These are phyloP conservation scores for Pichia paraexigua DNA, from an alignment of 805 yeast genomes.

Conservation along the genomic window DNA sequence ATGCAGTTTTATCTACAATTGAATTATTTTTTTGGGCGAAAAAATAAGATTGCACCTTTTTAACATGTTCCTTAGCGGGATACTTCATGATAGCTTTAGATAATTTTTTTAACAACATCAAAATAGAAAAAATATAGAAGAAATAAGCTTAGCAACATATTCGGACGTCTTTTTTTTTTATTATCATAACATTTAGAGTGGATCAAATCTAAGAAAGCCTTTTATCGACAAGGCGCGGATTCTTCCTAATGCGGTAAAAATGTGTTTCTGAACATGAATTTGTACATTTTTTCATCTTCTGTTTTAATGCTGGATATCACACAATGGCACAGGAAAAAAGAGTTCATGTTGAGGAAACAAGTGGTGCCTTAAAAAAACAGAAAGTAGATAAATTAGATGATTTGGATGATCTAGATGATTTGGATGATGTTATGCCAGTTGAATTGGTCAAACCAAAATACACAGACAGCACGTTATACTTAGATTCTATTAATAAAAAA, in stretches of 20 bases:
- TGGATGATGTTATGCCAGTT: not conserved
- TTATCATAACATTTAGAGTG: too few species aligned
- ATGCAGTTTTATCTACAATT: slow-evolving; percentile 20
- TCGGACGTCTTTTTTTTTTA: too few species aligned
- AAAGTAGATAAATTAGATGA: slow-evolving; percentile 5
- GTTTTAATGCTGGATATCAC: not conserved
- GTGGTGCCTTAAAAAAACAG: not conserved
- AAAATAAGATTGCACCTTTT: slow-evolving; percentile 35
- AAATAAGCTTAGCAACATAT: too few species aligned
- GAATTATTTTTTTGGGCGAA: slow-evolving; percentile 13
- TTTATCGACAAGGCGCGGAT: not conserved
- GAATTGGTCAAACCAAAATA: not conserved
- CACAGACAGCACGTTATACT: slow-evolving; percentile 20
- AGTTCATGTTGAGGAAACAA: not conserved
- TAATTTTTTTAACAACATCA: not conserved
- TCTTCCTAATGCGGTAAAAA: not conserved
- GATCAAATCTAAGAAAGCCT: too few species aligned
- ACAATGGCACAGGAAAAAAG: not conserved
- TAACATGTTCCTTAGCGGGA: slow-evolving; percentile 78
- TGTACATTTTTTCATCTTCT: not conserved
- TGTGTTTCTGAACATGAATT: not conserved
- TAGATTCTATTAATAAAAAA: slow-evolving; percentile 37
- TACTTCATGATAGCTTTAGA: slow-evolving; percentile 42
- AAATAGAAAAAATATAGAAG: too few species aligned
- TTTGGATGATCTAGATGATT: slow-evolving; percentile 7